A percentile compares a stretch with the other conserved stretches of the same genome.
These are phyloP conservation scores for Kregervanrija pseudodelftensis DNA, from an alignment of 805 yeast genomes.

Conservation along the genomic window DNA sequence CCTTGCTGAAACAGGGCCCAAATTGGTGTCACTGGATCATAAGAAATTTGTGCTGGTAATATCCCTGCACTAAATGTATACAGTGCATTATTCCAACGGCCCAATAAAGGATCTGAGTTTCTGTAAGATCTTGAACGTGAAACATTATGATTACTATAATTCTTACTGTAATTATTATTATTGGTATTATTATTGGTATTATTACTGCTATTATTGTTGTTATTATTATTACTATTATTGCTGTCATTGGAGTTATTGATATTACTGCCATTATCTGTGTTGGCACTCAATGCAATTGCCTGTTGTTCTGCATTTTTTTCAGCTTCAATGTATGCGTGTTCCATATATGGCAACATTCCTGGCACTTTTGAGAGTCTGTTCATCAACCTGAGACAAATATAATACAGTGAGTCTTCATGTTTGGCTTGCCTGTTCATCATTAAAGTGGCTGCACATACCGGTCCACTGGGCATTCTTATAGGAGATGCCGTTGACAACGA, in stretches of 20 bases:
- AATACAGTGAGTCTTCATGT: slow-evolving; percentile 62
- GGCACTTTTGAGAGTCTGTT: slow-evolving; percentile 50
- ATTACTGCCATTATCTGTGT: slow-evolving; percentile 3
- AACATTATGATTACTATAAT: not conserved
- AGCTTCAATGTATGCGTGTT: slow-evolving; percentile 56
- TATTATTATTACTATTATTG: too few relatives aligned
- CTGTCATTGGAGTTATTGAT: not conserved
- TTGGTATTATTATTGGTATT: not conserved
- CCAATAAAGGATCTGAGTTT: slow-evolving; percentile 11
- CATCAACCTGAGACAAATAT: slow-evolving; percentile 53
- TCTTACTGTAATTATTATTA: too few relatives aligned
- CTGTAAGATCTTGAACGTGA: not conserved
- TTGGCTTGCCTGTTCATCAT: slow-evolving; percentile 59
- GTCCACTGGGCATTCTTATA: slow-evolving; percentile 35
- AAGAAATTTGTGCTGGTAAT: slow-evolving; percentile 61
- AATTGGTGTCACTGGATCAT: slow-evolving; percentile 89
- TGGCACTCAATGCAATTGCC: slow-evolving; percentile 32
- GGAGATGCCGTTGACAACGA: slow-evolving; percentile 15
- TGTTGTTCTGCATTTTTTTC: slow-evolving; percentile 70
- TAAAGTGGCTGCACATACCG: slow-evolving; percentile 35
- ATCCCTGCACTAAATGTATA: slow-evolving; percentile 71
- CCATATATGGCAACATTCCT: slow-evolving; percentile 62
- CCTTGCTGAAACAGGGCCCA: slow-evolving; percentile 90
- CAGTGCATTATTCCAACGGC: slow-evolving; percentile 32
- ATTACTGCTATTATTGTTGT: slow-evolving; percentile 1